phyloP scores from a whole-genome alignment of 2,329 filamentous ascomycete genomes.

The Penicillium sp. region DNA sequence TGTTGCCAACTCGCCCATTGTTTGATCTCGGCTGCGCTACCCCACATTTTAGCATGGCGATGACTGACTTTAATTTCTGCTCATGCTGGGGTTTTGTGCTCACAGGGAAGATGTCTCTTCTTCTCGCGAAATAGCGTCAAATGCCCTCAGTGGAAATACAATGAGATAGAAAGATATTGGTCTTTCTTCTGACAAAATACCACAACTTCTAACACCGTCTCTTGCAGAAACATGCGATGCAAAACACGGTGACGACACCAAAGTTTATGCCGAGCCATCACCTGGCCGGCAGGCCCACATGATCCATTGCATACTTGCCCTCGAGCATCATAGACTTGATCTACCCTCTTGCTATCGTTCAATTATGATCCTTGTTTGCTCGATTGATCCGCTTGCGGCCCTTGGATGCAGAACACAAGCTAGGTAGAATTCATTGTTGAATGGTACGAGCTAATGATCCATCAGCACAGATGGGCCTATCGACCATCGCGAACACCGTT shows the following conservation, averaged over 20 bases:
- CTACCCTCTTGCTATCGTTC: not conserved
- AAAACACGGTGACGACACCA: conserved; percentile 6
- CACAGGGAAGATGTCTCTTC: no score
- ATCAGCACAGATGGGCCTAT: conserved; percentile 3
- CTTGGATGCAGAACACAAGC: conserved; percentile 6
- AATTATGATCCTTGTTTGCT: conserved; percentile 5
- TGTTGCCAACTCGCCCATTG: no score
- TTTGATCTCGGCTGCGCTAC: conserved; percentile 2
- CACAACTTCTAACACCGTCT: no score
- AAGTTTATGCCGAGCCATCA: conserved; percentile 10
- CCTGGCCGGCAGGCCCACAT: conserved; percentile 8
- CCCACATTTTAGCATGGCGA: conserved; percentile 1
- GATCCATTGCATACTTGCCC: conserved; percentile 1
- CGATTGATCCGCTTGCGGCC: conserved; percentile 6
- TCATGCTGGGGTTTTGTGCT: no score
- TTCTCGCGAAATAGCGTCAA: no score
- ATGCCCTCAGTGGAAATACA: not conserved
- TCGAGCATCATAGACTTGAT: conserved; percentile 19
- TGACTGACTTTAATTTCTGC: no score
- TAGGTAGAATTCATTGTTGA: conserved; percentile 2
- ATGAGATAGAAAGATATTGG: no score
- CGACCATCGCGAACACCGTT: not conserved
- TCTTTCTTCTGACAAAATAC: no score
- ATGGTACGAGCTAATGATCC: conserved; percentile 2
- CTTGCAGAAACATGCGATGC: not conserved